phyloP scores from a whole-genome alignment of 2,329 filamentous ascomycete species.

The Diplocarpon rosae region DNA sequence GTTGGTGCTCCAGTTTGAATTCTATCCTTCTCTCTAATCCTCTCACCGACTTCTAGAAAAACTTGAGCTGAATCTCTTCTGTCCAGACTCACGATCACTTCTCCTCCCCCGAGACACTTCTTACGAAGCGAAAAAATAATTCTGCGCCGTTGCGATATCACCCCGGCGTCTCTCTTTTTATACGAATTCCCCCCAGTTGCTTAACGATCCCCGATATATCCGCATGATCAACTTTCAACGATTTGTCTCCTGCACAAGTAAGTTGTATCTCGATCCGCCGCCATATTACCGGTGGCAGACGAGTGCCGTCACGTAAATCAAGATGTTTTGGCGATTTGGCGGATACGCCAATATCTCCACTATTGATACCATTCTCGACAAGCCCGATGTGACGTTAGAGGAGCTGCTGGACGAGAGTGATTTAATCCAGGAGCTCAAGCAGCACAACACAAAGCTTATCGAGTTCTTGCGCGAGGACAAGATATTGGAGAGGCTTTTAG shows the following conservation, averaged over 20 bases:
- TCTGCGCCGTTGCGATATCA: slow-evolving; percentile 9
- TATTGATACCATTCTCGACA: slow-evolving; percentile 94
- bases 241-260: slow-evolving; percentile 13
- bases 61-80: slow-evolving; percentile 14
- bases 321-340: slow-evolving; percentile 99
- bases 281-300: slow-evolving; percentile 21
- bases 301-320: slow-evolving; percentile 34
- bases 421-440: slow-evolving; percentile 93
- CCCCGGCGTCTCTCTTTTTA: slow-evolving; percentile 14
- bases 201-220: slow-evolving; percentile 18
- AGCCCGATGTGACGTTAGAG: slow-evolving; percentile 86
- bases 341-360: slow-evolving; percentile 95
- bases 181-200: slow-evolving; percentile 12
- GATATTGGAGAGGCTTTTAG: slow-evolving; percentile 72
- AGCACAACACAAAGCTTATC: slow-evolving; percentile 95
- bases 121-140: slow-evolving; percentile 13
- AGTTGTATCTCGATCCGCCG: slow-evolving; percentile 17
- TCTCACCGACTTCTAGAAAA: slow-evolving; percentile 8
- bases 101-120: slow-evolving; percentile 14
- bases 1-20: slow-evolving; percentile 12
- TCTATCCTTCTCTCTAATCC: slow-evolving; percentile 4
- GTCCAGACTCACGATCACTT: slow-evolving; percentile 11
- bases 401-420: slow-evolving; percentile 94
- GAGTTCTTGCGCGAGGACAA: slow-evolving; percentile 86
- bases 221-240: slow-evolving; percentile 24